Base-by-base conservation (phyloP, 495 filamentous ascomycete species). In the Tuber melanosporum region DNA sequence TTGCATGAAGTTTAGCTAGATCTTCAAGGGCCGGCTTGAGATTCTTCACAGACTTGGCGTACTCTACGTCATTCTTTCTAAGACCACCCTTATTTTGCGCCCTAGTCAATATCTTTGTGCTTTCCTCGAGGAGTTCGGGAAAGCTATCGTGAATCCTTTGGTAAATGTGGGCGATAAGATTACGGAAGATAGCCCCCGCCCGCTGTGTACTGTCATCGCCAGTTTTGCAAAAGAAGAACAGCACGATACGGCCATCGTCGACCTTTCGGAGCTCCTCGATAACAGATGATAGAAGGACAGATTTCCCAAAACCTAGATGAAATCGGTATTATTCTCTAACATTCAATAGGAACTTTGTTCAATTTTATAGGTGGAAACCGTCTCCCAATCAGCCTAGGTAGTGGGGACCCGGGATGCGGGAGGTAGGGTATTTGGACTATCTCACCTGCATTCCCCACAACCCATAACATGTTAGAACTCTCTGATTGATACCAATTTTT, bases 191-290 rank as follows among this genome's bases (percentile, higher is more conserved):
- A 73, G 75, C 57, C 22, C 45, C 75, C 44, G 75, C 75, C 7
- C 75, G 75, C 39, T 76, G 75, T 22, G 75, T 76, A 52, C 71
- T 73, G 66, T 76, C 75, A 43, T 76, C 75, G 17, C 75, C 75
- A 26, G 71, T 73, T 44, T 76, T 76, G 71, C 75, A 76, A 73
- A 76, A 76, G 75, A 76, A 76, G 73, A 57, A 76, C 22, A 76
- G 26, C 47, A 76, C 75, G 44, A 74, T 66, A 32, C 39, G 71
- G n/a, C 70, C 71, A 49, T 57, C 75, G 41, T 32, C 19, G 7
- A 47, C 75, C 70, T 32, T 43, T 17, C 26, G 69, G 39, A 76
- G n/a, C 3, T 45, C 62, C 46, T 73, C 75, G 9, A 76, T 62
- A 70, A 76, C 66, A 17, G 75, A 26, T 19, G 75, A 76, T 19